Evolutionary conservation across 345 rosid species (phyloP), one percentile per base, ranked within the genome.

Genomic region (Euphorbia peplus): DNA sequence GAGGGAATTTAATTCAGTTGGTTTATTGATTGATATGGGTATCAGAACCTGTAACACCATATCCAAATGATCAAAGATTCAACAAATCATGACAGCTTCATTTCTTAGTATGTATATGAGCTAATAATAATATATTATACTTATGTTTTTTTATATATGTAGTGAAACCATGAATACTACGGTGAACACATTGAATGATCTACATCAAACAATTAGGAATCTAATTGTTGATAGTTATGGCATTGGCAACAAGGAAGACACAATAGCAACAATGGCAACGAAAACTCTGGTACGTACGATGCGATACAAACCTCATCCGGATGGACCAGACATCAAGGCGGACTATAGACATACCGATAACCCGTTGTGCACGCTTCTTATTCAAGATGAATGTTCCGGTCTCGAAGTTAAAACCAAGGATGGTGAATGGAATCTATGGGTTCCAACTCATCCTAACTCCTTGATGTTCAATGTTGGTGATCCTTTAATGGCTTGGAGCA

Each of bases 151-250:
- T 32, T 3, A 32, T 32, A 32, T n/a, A n/a, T n/a, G n/a, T 4
- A 62, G 73, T 65, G 25, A 56, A 24, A 69, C 60, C 2, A 5
- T 63, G 0, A 24, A 51, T 44, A 8, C 53, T 15, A 13, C 46
- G 52, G n/a, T 24, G 21, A 69, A 63, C 44, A 58, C 48, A 18
- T 28, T 74, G 29, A 64, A 68, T 8, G 73, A 63, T 64, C 78
- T 74, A 42, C 57, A 32, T 52, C 14, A 57, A 3, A 46, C 35
- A 3, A 64, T 74, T 0, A 11, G 39, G 58, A 29, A 15, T 46
- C 55, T 74, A 54, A 69, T 74, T 3, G 2, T 74, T 25, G 73
- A 74, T 69, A 46, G 78, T 19, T 74, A 74, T 12, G 73, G 73
- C 2, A 32, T 74, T 48, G 64, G 24, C 0, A 58, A 47, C 5